These are phyloP conservation scores for Pichia manshurica DNA, from an alignment of 805 yeast species.

Conservation along the genomic window DNA sequence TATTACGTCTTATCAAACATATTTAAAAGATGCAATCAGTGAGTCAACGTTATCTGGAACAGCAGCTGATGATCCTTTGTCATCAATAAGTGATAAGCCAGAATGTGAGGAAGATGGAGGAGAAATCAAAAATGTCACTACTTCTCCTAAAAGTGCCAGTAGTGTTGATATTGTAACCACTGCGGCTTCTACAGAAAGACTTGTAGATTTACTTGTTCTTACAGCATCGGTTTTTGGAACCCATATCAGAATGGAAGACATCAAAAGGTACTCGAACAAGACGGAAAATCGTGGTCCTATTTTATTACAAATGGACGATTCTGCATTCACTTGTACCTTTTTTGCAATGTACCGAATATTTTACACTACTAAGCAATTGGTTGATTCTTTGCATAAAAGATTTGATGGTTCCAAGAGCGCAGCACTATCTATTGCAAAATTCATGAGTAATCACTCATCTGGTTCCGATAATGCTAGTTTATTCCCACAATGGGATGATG, in stretches of 20 bases:
- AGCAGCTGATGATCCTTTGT: neutral
- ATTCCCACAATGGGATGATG: constrained; percentile 54
- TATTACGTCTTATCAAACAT: constrained; percentile 21
- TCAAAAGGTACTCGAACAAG: constrained; percentile 33
- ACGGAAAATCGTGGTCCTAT: constrained; percentile 16
- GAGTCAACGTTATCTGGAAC: neutral
- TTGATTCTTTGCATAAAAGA: constrained; percentile 49
- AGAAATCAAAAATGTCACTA: neutral
- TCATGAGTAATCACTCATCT: neutral
- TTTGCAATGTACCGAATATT: constrained; percentile 66
- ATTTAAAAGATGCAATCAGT: constrained; percentile 18
- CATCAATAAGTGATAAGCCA: neutral
- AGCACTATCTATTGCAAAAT: constrained; percentile 42
- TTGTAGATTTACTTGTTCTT: constrained; percentile 73
- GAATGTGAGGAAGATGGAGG: neutral
- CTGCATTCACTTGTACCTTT: constrained; percentile 58
- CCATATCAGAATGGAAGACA: constrained; percentile 37
- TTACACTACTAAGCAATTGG: constrained; percentile 47
- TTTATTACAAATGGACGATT: constrained; percentile 54
- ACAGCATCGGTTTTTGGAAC: constrained; percentile 56
- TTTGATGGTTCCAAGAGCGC: constrained; percentile 61
- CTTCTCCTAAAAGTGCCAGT: neutral
- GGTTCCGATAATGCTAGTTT: neutral
- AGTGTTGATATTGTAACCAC: constrained; percentile 33
- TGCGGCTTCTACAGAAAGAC: constrained; percentile 67